phyloP scores from a whole-genome alignment of 768 basidiomycete species.

The Baorangia bicolor region DNA sequence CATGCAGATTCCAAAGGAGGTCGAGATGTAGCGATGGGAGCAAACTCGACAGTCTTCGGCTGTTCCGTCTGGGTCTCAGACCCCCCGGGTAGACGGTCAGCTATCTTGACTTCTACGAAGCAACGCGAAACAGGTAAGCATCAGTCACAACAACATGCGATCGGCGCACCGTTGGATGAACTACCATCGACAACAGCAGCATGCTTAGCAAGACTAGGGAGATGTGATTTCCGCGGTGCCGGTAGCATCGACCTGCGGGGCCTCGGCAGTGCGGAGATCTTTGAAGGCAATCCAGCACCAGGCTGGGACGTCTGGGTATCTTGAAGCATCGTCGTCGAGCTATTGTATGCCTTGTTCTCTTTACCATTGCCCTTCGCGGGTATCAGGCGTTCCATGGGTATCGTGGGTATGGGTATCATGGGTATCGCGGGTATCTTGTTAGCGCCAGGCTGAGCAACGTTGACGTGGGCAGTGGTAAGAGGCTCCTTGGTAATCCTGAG shows the following conservation, averaged over 20 bases:
- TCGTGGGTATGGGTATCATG: conserved; percentile 2
- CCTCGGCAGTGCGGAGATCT: background rate
- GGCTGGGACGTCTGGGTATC: background rate
- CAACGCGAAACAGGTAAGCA: background rate
- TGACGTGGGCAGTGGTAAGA: background rate
- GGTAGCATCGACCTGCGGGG: conserved; percentile 15
- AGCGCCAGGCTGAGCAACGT: conserved; percentile 8
- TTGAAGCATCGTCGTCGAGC: conserved; percentile 3
- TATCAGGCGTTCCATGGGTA: conserved; percentile 4
- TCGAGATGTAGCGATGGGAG: background rate
- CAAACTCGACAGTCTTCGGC: background rate
- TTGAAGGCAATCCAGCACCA: conserved; percentile 4
- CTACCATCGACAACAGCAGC: background rate
- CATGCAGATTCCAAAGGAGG: background rate
- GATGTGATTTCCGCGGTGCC: conserved; percentile 1
- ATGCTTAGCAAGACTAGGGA: background rate
- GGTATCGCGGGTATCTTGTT: conserved; percentile 3
- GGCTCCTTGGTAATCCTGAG: background rate
- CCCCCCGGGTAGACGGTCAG: conserved; percentile 9
- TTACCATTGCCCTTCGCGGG: conserved; percentile 8
- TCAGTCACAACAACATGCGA: background rate
- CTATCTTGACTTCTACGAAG: conserved; percentile 8
- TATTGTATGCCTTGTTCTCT: conserved; percentile 13
- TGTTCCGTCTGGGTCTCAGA: conserved; percentile 15
- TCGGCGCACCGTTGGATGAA: conserved; percentile 1